Evolutionary conservation across 1,139 yeast genomes (phyloP).

Genomic region (Yamadazyma dushanensis): DNA sequence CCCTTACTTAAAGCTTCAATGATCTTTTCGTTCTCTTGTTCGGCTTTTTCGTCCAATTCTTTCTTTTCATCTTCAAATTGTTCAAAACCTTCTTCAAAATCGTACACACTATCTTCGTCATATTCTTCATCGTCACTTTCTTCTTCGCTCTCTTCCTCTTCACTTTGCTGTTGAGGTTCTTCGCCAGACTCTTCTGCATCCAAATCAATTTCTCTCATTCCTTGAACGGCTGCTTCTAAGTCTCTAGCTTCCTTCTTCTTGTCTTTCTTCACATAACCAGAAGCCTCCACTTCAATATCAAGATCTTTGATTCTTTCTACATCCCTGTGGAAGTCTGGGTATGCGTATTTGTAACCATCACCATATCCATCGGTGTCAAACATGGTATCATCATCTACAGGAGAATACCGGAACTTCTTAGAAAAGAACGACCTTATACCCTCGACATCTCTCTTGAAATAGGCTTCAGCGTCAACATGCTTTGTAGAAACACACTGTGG

Average conservation of each 20-base stretch:
- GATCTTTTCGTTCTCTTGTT: conserved; percentile 70
- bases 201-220: conserved; percentile 50
- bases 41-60: conserved; percentile 33
- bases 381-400: conserved; percentile 64
- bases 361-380: conserved; percentile 77
- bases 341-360: conserved; percentile 73
- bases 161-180: conserved; percentile 18
- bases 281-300: conserved; percentile 85
- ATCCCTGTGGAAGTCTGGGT: conserved; percentile 79
- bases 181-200: conserved; percentile 31
- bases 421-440: conserved; percentile 83
- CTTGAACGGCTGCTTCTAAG: conserved; percentile 70
- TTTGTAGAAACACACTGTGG: conserved; percentile 96
- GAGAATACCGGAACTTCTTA: conserved; percentile 72
- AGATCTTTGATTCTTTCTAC: conserved; percentile 65
- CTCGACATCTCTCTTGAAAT: conserved; percentile 89
- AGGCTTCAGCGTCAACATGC: conserved; percentile 83
- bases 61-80: conserved; percentile 28
- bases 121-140: conserved; percentile 34
- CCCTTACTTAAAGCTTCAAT: conserved; percentile 67
- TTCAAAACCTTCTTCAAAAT: conserved; percentile 36
- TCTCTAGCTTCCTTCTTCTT: conserved; percentile 52
- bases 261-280: conserved; percentile 81
- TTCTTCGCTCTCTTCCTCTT: conserved; percentile 22
- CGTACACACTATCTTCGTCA: conserved; percentile 40